phyloP scores from a whole-genome alignment of 306 rosid genomes.

The Prunus fruticosa region DNA sequence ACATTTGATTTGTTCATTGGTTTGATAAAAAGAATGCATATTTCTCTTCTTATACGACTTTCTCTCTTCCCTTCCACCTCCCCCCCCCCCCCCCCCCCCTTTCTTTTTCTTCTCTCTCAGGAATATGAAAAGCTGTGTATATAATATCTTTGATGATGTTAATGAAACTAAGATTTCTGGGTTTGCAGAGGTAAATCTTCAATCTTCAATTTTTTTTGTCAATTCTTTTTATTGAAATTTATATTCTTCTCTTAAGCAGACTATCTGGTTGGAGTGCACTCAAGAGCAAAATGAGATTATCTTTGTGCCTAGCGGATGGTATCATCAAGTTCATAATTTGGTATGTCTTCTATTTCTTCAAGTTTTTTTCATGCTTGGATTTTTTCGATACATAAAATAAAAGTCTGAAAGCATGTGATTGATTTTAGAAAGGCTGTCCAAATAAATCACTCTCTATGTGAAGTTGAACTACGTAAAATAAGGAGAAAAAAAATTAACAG shows the following conservation, averaged over 20 bases:
- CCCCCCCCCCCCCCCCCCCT: not conserved
- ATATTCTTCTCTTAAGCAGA: conserved; percentile 41
- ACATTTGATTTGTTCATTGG: not conserved
- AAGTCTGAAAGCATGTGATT: not conserved
- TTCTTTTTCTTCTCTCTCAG: conserved; percentile 38
- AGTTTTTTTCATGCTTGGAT: conserved; percentile 8
- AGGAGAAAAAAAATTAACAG: not conserved
- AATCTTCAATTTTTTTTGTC: conserved; percentile 21
- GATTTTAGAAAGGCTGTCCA: not conserved
- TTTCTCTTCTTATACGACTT: not conserved
- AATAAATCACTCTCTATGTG: not conserved
- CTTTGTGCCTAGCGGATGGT: conserved; percentile 98
- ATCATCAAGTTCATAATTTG: conserved; percentile 96
- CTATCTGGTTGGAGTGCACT: conserved; percentile 80
- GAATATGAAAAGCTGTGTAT: conserved; percentile 64
- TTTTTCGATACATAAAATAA: conserved; percentile 2
- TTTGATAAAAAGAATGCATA: not conserved
- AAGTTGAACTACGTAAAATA: not conserved
- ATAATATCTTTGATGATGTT: conserved; percentile 73
- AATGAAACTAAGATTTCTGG: conserved; percentile 68
- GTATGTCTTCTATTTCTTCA: conserved; percentile 26
- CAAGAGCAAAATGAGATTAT: conserved; percentile 89
- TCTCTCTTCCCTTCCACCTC: not conserved
- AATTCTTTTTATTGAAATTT: not conserved
- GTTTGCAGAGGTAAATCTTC: conserved; percentile 56